Conservation (phyloP, 225 moss, liverwort and hornwort genomes). For the Marchantia paleacea region DNA sequence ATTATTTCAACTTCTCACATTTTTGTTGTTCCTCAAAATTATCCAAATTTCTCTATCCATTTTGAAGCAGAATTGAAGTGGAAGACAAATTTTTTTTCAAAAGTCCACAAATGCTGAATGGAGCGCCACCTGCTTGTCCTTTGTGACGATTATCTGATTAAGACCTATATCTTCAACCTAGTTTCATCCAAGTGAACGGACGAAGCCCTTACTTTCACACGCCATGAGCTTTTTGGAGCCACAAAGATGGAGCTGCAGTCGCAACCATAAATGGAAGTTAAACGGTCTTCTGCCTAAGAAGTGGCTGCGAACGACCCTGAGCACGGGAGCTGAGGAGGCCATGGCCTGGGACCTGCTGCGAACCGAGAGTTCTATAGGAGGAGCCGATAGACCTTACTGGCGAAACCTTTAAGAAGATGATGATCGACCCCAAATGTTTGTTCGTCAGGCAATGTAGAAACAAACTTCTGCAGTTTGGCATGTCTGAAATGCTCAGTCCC, state of each 20-base stretch:
- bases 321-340: background rate
- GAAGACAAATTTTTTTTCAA: background rate
- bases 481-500: slow-evolving; percentile 9
- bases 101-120: background rate
- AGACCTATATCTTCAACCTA: slow-evolving; percentile 19
- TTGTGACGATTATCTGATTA: slow-evolving; percentile 54
- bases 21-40: background rate
- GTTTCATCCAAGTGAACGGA: slow-evolving; percentile 8
- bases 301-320: background rate
- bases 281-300: background rate
- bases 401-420: slow-evolving; percentile 1
- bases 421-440: slow-evolving; percentile 26
- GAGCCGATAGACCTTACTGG: slow-evolving; percentile 2
- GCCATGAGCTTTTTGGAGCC: background rate
- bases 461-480: slow-evolving; percentile 12
- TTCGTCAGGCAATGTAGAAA: slow-evolving; percentile 18
- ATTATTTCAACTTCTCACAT: background rate
- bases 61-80: background rate
- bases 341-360: background rate
- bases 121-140: slow-evolving; percentile 81
- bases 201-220: slow-evolving; percentile 22
- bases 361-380: background rate
- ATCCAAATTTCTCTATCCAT: background rate
- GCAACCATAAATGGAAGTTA: no score
- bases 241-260: background rate